Conservation (phyloP, 306 rosid species). For the Casuarina equisetifolia region DNA sequence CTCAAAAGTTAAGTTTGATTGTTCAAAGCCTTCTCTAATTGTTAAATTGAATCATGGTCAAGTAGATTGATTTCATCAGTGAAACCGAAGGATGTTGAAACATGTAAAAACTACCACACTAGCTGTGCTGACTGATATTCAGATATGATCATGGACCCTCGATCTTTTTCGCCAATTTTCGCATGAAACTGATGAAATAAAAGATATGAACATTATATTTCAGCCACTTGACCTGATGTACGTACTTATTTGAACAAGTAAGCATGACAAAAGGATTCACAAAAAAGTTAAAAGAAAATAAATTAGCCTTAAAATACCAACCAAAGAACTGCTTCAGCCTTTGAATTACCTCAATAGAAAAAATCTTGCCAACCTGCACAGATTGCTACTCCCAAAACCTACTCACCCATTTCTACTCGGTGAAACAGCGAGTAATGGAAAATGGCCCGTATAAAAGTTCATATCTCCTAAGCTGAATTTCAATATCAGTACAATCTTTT, state of each 20-base stretch:
- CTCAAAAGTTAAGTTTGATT: no score
- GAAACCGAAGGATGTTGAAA: no score
- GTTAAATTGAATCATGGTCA: no score
- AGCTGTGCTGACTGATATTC: no score
- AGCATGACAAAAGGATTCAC: background rate
- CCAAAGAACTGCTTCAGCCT: slow-evolving; percentile 4
- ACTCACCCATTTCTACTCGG: slow-evolving; percentile 20
- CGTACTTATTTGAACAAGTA: background rate
- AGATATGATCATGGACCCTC: no score
- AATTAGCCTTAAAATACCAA: background rate
- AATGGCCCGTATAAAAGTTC: slow-evolving; percentile 25
- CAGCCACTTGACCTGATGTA: background rate
- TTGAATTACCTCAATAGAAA: slow-evolving; percentile 3
- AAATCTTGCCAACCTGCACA: slow-evolving; percentile 17
- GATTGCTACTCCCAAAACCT: slow-evolving; percentile 11
- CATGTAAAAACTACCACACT: no score
- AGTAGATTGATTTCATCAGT: no score
- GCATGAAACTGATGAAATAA: no score
- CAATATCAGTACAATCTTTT: slow-evolving; percentile 19
- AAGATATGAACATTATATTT: background rate
- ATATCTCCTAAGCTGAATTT: slow-evolving; percentile 37
- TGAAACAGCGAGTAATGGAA: slow-evolving; percentile 14
- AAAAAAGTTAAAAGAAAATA: background rate
- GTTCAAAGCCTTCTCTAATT: no score
- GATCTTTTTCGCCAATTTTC: no score